Evolutionary conservation across 106 monocot genomes (phyloP).

Genomic region (Dactylorhiza incarnata): DNA sequence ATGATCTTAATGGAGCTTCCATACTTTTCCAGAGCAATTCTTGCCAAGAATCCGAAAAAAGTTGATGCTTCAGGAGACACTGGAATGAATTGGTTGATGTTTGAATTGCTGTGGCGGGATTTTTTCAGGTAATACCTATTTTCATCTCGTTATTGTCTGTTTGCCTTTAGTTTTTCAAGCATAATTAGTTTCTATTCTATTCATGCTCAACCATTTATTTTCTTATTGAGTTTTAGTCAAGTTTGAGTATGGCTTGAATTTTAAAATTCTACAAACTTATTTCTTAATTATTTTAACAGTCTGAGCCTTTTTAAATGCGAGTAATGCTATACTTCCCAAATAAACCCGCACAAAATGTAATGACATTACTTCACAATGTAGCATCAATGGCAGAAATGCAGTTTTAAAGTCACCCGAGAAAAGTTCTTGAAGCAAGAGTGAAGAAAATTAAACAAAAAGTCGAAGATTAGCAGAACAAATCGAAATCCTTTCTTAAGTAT

Average conservation of each 20-base stretch:
- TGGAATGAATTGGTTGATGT: conserved; percentile 88
- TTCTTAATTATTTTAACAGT: no score
- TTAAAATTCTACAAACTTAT: no score
- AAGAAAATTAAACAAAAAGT: not conserved
- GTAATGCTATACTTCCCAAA: no score
- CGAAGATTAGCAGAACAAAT: not conserved
- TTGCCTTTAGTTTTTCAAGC: not conserved
- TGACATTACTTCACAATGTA: not conserved
- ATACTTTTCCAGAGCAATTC: conserved; percentile 34
- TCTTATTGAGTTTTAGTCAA: no score
- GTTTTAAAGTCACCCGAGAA: not conserved
- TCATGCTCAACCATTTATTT: no score
- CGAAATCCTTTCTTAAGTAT: not conserved
- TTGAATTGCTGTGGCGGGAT: conserved; percentile 98
- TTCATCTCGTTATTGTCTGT: not conserved
- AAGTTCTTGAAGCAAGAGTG: not conserved
- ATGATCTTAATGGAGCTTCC: not conserved
- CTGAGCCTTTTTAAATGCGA: no score
- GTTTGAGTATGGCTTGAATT: no score
- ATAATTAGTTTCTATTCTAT: no score
- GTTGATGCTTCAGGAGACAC: conserved; percentile 28
- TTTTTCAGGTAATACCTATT: conserved; percentile 69
- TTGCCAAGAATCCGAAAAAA: conserved; percentile 28
- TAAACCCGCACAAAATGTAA: no score
- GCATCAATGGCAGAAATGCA: not conserved